phyloP scores from a whole-genome alignment of 768 basidiomycete species.

The Cytidiella melzeri region DNA sequence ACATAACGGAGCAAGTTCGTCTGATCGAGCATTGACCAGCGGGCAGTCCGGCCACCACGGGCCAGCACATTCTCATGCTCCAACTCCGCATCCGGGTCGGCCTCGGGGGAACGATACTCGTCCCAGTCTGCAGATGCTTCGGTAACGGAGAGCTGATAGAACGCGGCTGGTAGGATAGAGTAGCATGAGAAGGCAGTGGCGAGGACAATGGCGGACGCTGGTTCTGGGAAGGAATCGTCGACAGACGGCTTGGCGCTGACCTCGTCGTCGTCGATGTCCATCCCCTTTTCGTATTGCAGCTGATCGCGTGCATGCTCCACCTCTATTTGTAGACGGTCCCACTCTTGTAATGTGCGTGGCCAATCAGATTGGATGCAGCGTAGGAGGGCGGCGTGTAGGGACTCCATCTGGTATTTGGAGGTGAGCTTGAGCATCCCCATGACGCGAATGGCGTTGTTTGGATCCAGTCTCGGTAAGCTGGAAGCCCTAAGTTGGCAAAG shows the following conservation, averaged over 20 bases:
- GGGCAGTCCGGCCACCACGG: slow-evolving; percentile 5
- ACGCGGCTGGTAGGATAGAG: slow-evolving; percentile 16
- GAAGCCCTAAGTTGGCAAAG: neutral
- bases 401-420: slow-evolving; percentile 6
- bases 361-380: slow-evolving; percentile 10
- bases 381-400: neutral
- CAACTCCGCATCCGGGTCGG: slow-evolving; percentile 4
- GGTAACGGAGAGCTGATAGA: slow-evolving; percentile 14
- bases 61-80: slow-evolving; percentile 4
- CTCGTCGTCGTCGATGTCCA: neutral
- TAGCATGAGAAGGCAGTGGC: slow-evolving; percentile 10
- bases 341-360: slow-evolving; percentile 7
- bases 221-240: slow-evolving; percentile 13
- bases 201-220: slow-evolving; percentile 12
- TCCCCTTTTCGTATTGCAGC: neutral
- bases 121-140: slow-evolving; percentile 9
- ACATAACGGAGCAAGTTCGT: slow-evolving; percentile 1
- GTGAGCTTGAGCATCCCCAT: slow-evolving; percentile 9
- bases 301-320: slow-evolving; percentile 4
- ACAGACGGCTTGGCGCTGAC: neutral
- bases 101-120: neutral
- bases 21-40: slow-evolving; percentile 6
- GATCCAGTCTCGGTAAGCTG: slow-evolving; percentile 7
- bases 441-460: slow-evolving; percentile 5
- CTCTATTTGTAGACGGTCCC: slow-evolving; percentile 6